Evolutionary conservation across 805 yeast species (phyloP), one percentile per base, ranked within the genome.

Genomic region (Candida tammaniensis): DNA sequence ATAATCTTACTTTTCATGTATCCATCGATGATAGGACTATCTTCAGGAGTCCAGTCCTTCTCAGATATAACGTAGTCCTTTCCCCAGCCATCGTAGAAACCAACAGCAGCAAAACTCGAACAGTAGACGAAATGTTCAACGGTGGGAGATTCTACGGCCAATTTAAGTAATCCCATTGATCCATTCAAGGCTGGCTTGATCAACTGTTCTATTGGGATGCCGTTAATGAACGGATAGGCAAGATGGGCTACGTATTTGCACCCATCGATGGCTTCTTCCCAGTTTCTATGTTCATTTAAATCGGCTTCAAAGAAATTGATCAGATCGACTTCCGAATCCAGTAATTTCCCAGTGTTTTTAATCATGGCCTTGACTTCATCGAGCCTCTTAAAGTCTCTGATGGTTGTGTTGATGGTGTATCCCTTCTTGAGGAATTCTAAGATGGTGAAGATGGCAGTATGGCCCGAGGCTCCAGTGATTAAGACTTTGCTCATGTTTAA

Each of bases 401-500:
- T 17, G 7, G 48, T 38, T 4, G 45, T 42, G 12, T 43, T 19
- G 9, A 44, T 44, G 3, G 14, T 27, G 18, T 41, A 44, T 5
- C 46, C 48, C 13, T 30, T 23, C 12, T 31, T 31, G n/a, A 41
- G 31, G 11, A 33, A 32, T 15, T 36, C 35, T 10, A 29, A 15
- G 4, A 44, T 28, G 17, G 41, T 24, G 25, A 32, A 34, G 2
- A 38, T 20, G 8, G 34, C 48, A 14, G 30, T 36, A 27, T 36
- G 35, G 17, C 48, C 41, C 2, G 45, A 35, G 1, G 35, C 46
- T 11, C 48, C 48, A 10, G 48, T 44, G 14, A 44, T 28, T 23
- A 44, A 33, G 2, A 40, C 44, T 17, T 7, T 26, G 9, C 5
- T 4, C 26, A 24, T 24, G 17, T n/a, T 25, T 25, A n/a, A n/a